These are phyloP conservation scores for Chloris gayana DNA, from an alignment of 176 grass and related monocot genomes.

Conservation along the genomic window DNA sequence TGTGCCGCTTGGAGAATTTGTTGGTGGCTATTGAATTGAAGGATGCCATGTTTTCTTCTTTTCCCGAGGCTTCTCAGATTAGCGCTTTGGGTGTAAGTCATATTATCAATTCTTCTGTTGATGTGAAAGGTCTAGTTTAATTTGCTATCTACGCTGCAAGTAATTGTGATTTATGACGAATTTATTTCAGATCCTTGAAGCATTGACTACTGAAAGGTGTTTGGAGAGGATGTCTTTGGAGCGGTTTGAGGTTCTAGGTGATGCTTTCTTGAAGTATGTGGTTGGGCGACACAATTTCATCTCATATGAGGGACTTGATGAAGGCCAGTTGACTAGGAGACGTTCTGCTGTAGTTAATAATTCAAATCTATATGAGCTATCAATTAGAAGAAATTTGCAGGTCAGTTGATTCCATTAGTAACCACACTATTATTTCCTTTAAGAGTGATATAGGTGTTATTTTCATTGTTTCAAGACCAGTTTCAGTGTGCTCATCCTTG, in stretches of 20 bases:
- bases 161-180: conserved; percentile 23
- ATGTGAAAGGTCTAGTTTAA: conserved; percentile 27
- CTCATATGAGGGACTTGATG: conserved; percentile 75
- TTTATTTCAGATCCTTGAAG: conserved; percentile 85
- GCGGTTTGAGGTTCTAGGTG: conserved; percentile 94
- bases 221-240: conserved; percentile 89
- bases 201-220: conserved; percentile 94
- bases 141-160: conserved; percentile 32
- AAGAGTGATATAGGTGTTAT: conserved; percentile 22
- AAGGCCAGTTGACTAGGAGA: conserved; percentile 79
- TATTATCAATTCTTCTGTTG: conserved; percentile 30
- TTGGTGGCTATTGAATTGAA: conserved; percentile 96
- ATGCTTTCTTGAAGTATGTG: conserved; percentile 92
- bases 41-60: conserved; percentile 73
- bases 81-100: conserved; percentile 68
- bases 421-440: conserved; percentile 33
- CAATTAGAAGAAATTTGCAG: conserved; percentile 84
- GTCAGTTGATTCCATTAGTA: conserved; percentile 43
- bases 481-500: conserved; percentile 24
- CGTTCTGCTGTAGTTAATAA: conserved; percentile 88
- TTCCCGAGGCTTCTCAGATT: conserved; percentile 82
- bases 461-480: conserved; percentile 16
- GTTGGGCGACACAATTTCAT: conserved; percentile 85
- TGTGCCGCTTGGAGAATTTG: conserved; percentile 89
- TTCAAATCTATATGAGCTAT: conserved; percentile 76